Evolutionary conservation across 1,284 basidiomycete genomes (phyloP), one percentile per base, ranked within the genome.

Genomic region (Ustilago esculenta): DNA sequence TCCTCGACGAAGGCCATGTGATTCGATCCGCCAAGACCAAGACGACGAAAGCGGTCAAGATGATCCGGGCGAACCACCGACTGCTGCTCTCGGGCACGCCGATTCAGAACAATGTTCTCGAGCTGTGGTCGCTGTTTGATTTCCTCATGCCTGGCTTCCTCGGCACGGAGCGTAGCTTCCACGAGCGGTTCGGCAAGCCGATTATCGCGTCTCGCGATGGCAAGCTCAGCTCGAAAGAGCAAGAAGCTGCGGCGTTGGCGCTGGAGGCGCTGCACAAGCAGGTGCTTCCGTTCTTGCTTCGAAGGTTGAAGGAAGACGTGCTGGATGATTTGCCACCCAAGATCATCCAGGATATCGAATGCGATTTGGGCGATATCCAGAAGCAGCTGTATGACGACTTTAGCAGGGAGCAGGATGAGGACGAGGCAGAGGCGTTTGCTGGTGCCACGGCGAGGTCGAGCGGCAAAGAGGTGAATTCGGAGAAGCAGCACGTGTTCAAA

Each of bases 321-420:
- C 85, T 99, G 60, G 85, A 93, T 74, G 96, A 99, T 81, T 86
- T 99, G 2, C 96, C 96, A 0, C 96, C 96, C 2, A 98, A 99
- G 85, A 99, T 99, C 82, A 98, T 99, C 67, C 96, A 99, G 83
- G 96, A 99, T 81, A 98, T 98, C 83, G 96, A 98, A 80, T 98
- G 95, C 85, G 95, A 98, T 79, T 86, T 99, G 2, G 97, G 94
- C 0, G 71, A 73, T 15, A 60, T 79, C 27, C 78, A 80, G 53
- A 74, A 75, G 46, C 53, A 76, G 90, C 93, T 14, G 83, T 98
- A 48, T 94, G 98, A 84, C 92, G 93, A 83, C 86, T 89, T 75
- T 86, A 88, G 79, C 30, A 60, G 59, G 21, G 95, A 93, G 0
- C 87, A 89, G 70, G 56, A 75, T 53, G 46, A 77, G 53, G 58